Conservation (phyloP, 768 basidiomycete species). For the Tubosaeta sp. region DNA sequence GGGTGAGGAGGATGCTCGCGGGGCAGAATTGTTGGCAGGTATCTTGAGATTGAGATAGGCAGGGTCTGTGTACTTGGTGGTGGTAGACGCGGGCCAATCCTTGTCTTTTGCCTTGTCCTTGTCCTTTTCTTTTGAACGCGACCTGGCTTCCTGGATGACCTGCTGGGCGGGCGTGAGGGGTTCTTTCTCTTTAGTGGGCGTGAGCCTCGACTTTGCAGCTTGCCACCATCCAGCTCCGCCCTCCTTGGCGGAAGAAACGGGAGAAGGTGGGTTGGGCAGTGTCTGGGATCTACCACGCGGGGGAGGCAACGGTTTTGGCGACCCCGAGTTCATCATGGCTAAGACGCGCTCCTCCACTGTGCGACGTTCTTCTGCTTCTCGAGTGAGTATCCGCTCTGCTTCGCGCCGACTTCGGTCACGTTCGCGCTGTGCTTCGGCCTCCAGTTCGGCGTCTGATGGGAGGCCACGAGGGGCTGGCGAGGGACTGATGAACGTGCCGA, state of each 20-base stretch:
- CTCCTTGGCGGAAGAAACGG: conserved; percentile 63
- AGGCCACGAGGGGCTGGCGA: conserved; percentile 42
- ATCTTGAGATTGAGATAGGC: conserved; percentile 53
- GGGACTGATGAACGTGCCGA: conserved; percentile 62
- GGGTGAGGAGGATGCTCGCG: conserved; percentile 47
- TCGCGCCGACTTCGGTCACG: conserved; percentile 72
- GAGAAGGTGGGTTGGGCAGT: conserved; percentile 55
- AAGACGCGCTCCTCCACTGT: conserved; percentile 70
- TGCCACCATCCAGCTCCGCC: conserved; percentile 60
- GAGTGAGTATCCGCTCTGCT: conserved; percentile 71
- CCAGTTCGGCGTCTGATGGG: conserved; percentile 73
- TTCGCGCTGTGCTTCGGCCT: conserved; percentile 75
- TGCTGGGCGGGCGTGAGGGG: conserved; percentile 82
- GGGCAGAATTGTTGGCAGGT: conserved; percentile 43
- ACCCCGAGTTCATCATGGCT: conserved; percentile 57
- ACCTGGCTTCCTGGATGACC: conserved; percentile 70
- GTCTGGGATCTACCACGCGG: conserved; percentile 60
- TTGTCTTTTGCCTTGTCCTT: conserved; percentile 40
- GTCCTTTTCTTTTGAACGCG: conserved; percentile 51
- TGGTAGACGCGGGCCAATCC: conserved; percentile 53
- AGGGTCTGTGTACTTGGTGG: conserved; percentile 55
- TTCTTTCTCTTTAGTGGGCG: conserved; percentile 73
- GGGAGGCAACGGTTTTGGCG: conserved; percentile 45
- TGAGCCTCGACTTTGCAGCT: conserved; percentile 68
- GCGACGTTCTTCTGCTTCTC: conserved; percentile 65